phyloP scores from a whole-genome alignment of 495 filamentous ascomycete genomes.

The Immersiella caudata region DNA sequence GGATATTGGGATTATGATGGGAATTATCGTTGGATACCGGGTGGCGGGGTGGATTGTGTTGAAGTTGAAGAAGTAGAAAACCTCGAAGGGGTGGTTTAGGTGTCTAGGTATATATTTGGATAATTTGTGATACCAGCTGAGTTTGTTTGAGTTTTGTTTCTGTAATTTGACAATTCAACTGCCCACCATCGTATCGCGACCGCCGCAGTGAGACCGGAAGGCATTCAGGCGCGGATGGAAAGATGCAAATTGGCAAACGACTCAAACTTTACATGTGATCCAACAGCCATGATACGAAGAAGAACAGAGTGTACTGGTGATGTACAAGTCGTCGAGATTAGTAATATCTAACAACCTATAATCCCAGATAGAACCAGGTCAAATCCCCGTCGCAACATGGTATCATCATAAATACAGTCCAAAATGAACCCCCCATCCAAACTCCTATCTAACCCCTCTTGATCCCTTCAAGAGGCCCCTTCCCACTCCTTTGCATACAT shows the following conservation, averaged over 20 bases:
- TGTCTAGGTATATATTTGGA: not conserved
- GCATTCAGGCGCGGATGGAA: too few species aligned
- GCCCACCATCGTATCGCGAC: too few species aligned
- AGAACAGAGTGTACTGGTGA: too few species aligned
- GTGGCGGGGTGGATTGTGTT: conserved; percentile 54
- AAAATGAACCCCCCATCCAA: too few species aligned
- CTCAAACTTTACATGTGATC: too few species aligned
- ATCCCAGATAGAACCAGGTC: not conserved
- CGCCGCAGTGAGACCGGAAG: too few species aligned
- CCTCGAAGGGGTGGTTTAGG: not conserved
- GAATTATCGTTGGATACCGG: conserved; percentile 72
- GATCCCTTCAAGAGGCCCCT: not conserved
- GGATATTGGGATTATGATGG: conserved; percentile 75
- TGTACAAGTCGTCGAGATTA: not conserved
- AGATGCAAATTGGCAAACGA: too few species aligned
- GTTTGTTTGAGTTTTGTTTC: not conserved
- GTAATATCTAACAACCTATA: not conserved
- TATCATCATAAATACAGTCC: not conserved
- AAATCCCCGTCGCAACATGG: not conserved
- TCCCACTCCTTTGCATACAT: not conserved
- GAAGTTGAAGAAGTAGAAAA: conserved; percentile 40
- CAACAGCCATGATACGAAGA: too few species aligned
- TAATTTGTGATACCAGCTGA: not conserved
- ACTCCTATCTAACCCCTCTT: not conserved
- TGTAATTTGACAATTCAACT: too few species aligned